phyloP scores from a whole-genome alignment of 2,329 filamentous ascomycete genomes.

The Pseudogymnoascus sp. region DNA sequence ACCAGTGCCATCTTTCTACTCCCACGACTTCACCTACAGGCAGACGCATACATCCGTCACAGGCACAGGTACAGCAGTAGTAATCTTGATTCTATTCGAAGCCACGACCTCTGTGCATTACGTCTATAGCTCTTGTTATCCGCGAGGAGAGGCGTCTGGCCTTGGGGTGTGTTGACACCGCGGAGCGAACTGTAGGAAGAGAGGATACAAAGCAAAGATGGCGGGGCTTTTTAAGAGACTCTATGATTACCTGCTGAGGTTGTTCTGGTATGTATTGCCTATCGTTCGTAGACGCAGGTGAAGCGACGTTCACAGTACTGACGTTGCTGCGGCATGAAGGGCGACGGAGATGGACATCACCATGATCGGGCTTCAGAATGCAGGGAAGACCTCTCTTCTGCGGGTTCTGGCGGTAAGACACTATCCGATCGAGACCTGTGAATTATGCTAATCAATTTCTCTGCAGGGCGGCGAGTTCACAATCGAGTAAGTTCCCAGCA shows the following conservation, averaged over 20 bases:
- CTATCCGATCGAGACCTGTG: slow-evolving; percentile 19
- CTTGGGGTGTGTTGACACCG: neutral
- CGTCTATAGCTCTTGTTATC: slow-evolving; percentile 4
- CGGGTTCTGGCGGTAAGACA: slow-evolving; percentile 84
- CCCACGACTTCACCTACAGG: neutral
- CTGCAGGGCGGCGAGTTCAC: slow-evolving; percentile 93
- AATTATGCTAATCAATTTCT: slow-evolving; percentile 16
- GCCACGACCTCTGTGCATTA: neutral
- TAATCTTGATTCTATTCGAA: neutral
- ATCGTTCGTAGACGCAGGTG: neutral
- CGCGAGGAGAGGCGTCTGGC: neutral
- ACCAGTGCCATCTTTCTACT: neutral
- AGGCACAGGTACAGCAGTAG: neutral
- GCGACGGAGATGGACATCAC: slow-evolving; percentile 99
- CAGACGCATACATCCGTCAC: neutral
- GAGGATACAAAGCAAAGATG: slow-evolving; percentile 51
- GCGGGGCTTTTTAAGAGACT: slow-evolving; percentile 86
- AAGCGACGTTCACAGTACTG: neutral
- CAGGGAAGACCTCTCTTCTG: slow-evolving; percentile 92
- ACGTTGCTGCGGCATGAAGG: slow-evolving; percentile 46
- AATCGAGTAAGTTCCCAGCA: slow-evolving; percentile 71
- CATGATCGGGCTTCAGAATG: slow-evolving; percentile 97
- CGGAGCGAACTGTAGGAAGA: slow-evolving; percentile 9
- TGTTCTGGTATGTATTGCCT: slow-evolving; percentile 73
- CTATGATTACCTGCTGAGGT: slow-evolving; percentile 96